Percentiles rank a stretch among this genome's conserved stretches.
Conservation (phyloP, 345 rosid genomes). For the Cardamine chenopodiifolia region DNA sequence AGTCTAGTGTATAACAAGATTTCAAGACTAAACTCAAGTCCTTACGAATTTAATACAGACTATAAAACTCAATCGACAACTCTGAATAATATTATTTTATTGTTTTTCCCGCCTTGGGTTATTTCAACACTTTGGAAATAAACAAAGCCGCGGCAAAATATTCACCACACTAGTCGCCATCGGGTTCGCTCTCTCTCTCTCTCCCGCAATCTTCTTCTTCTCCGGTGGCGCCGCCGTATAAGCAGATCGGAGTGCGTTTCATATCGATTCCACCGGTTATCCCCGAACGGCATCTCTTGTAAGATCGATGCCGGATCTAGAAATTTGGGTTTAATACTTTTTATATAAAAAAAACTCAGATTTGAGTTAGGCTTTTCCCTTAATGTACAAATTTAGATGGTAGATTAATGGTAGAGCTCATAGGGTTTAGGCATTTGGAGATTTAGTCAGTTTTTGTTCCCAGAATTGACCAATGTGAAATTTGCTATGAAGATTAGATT, state of each 20-base stretch:
- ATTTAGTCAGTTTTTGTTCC: background rate
- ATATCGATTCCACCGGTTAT: background rate
- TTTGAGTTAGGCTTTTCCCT: background rate
- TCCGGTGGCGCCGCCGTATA: background rate
- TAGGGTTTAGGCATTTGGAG: background rate
- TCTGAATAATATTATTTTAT: too few relatives aligned
- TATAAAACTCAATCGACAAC: too few relatives aligned
- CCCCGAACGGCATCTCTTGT: background rate
- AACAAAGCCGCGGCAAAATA: background rate
- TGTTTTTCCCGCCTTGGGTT: background rate
- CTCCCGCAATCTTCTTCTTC: background rate
- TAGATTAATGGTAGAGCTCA: background rate
- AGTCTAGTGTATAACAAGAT: too few relatives aligned
- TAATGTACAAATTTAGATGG: background rate
- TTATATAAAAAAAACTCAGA: background rate
- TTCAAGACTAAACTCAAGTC: too few relatives aligned
- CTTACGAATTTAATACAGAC: too few relatives aligned
- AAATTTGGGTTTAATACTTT: background rate
- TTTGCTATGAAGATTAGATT: background rate
- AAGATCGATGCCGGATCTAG: conserved; percentile 3
- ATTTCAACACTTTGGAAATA: background rate
- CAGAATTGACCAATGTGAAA: background rate
- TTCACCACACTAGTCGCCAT: background rate
- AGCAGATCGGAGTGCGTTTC: background rate
- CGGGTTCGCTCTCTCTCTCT: background rate